Evolutionary conservation across 176 grass and related monocot species (phyloP), one percentile per base, ranked within the genome.

Genomic region (Panicum miliaceum): DNA sequence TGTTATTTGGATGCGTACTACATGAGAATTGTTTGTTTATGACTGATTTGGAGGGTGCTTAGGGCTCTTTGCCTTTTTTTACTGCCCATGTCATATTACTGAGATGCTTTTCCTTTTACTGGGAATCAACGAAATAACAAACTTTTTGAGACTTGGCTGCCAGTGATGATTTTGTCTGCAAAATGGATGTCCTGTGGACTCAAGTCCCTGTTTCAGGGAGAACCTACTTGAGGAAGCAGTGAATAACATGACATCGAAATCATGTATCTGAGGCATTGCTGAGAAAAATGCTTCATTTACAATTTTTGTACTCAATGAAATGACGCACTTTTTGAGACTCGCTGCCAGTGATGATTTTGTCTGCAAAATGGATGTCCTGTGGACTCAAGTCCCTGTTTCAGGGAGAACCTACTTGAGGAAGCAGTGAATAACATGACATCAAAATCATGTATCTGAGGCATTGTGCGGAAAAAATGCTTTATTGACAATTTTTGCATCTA

Each of bases 291-390:
- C 61, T 18, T 23, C 2, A 1, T 50, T 41, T 1, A 18, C 3
- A 20, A 26, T 23, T 83, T 63, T 79, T 20, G 7, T 45, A 18
- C 0, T 25, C 11, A 5, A 15, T 25, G 20, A 64, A 40, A 10
- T 12, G 0, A 2, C 11, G 25, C 11, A 13, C 10, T 13, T 62
- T 7, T 25, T 8, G 5, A 19, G 4, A 19, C 7, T 54, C 22
- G 12, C 22, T 67, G 76, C 52, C 3, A 36, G 22, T 80, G 76
- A 89, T 73, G 80, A 80, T 88, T 64, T 4, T 76, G 82, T 94
- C 82, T 84, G 92, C 86, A 87, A 87, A 91, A 82, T 81, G 77
- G 60, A 94, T 89, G 71, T 57, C 61, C 64, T 89, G 86, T 86
- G 40, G 65, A 86, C 38, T 83, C 81, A 82, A 79, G 72, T 43